phyloP scores from a whole-genome alignment of 495 filamentous ascomycete species.

The Astrocystis sublimbata region DNA sequence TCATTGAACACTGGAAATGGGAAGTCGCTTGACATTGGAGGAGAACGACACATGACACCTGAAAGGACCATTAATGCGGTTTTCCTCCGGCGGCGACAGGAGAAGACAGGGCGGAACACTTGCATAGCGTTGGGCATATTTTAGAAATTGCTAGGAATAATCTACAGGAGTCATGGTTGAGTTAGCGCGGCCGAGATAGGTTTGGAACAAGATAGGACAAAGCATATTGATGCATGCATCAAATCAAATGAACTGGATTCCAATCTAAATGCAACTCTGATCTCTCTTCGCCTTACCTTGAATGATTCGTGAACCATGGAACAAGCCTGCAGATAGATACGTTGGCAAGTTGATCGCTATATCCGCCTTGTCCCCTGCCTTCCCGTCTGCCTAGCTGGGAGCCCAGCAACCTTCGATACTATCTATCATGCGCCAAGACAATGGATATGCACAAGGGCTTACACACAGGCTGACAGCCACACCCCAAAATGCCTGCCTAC shows the following conservation, averaged over 20 bases:
- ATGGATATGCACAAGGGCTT: constrained; percentile 7
- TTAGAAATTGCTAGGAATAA: constrained; percentile 7
- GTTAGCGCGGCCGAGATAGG: neutral
- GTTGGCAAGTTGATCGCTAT: too few species aligned
- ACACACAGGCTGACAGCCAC: constrained; percentile 1
- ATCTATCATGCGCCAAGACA: neutral
- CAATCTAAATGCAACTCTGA: neutral
- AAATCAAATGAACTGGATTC: constrained; percentile 13
- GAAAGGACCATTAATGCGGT: constrained; percentile 13
- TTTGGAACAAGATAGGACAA: neutral
- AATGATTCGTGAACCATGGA: too few species aligned
- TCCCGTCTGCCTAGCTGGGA: constrained; percentile 10
- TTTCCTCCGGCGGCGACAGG: constrained; percentile 1
- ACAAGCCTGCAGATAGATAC: too few species aligned
- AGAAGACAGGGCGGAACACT: neutral
- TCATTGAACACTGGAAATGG: neutral
- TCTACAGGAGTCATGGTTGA: constrained; percentile 3
- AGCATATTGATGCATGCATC: constrained; percentile 16
- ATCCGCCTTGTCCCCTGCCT: neutral
- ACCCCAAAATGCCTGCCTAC: neutral
- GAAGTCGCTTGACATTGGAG: neutral
- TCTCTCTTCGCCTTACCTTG: neutral
- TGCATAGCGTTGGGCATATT: constrained; percentile 7
- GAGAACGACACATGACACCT: neutral
- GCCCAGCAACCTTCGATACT: neutral